phyloP scores from a whole-genome alignment of 83 land plant genomes.

The Larix sibirica region DNA sequence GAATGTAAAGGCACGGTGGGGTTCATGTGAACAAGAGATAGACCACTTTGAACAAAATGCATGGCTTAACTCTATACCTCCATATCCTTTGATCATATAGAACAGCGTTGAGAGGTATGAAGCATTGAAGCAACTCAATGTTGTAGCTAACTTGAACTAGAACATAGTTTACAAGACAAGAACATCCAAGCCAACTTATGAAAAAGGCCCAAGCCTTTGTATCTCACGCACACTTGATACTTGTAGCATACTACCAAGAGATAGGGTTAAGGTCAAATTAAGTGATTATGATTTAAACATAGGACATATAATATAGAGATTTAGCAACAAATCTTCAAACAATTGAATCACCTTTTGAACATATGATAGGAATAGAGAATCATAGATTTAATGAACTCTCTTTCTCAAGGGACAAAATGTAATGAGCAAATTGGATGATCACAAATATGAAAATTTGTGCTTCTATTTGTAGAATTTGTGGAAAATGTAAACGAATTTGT shows the following conservation, averaged over 20 bases:
- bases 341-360: not conserved
- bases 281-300: conserved; percentile 17
- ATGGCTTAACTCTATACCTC: no score
- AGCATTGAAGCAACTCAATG: no score
- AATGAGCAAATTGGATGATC: conserved; percentile 3
- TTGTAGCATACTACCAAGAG: conserved; percentile 10
- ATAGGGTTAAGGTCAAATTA: conserved; percentile 14
- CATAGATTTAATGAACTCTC: not conserved
- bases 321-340: conserved; percentile 1
- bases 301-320: conserved; percentile 14
- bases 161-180: no score
- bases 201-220: no score
- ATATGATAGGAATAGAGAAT: conserved; percentile 9
- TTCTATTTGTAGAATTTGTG: conserved; percentile 18
- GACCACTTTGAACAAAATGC: no score
- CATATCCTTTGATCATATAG: no score
- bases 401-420: not conserved
- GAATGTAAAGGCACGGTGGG: no score
- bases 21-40: no score
- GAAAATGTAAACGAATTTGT: not conserved
- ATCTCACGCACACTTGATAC: no score
- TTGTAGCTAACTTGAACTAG: no score
- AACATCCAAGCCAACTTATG: no score
- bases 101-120: no score
- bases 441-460: conserved; percentile 2